Conservation (phyloP, 1,284 basidiomycete genomes). For the Pulveroboletus sp. region DNA sequence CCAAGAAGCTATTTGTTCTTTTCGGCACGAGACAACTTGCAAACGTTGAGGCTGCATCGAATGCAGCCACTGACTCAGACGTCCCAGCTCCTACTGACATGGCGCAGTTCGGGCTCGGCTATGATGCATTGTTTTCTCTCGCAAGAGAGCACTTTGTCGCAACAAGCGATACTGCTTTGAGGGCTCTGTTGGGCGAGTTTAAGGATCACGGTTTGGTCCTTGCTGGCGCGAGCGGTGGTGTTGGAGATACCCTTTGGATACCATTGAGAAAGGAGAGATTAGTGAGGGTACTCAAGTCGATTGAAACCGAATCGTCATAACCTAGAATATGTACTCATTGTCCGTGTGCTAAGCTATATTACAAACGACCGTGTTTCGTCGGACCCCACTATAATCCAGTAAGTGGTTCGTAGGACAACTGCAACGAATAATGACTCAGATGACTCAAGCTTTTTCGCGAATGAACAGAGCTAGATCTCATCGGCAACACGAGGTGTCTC, state of each 20-base stretch:
- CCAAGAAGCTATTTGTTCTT: constrained; percentile 75
- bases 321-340: constrained; percentile 1
- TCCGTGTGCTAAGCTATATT: constrained; percentile 6
- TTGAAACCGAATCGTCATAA: constrained; percentile 26
- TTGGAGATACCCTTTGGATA: constrained; percentile 76
- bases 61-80: constrained; percentile 36
- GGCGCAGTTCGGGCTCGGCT: constrained; percentile 54
- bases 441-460: not conserved
- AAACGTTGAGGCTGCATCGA: constrained; percentile 34
- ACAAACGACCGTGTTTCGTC: not conserved
- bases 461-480: not conserved
- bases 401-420: constrained; percentile 7
- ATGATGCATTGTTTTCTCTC: constrained; percentile 62
- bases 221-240: constrained; percentile 31
- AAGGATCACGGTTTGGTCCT: constrained; percentile 84
- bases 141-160: constrained; percentile 84
- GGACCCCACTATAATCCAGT: constrained; percentile 1
- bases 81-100: constrained; percentile 17
- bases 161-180: constrained; percentile 80
- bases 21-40: constrained; percentile 68
- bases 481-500: constrained; percentile 19
- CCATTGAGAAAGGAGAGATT: constrained; percentile 74
- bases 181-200: constrained; percentile 84
- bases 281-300: constrained; percentile 41
- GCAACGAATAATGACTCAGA: not conserved